phyloP scores from a whole-genome alignment of 73 alveolate genomes.

The Tetrahymena malaccensis region DNA sequence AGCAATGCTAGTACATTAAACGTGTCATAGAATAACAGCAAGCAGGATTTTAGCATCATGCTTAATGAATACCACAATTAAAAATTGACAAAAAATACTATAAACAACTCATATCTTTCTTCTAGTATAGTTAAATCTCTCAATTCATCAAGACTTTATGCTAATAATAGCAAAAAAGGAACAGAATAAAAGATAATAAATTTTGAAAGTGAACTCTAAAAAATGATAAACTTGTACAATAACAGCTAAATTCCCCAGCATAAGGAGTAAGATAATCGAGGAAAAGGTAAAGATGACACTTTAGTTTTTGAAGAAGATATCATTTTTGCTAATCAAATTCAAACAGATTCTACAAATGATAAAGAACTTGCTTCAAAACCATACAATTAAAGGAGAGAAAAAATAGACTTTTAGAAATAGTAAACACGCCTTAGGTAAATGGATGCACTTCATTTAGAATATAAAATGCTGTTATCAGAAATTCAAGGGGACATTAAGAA shows the following conservation, averaged over 20 bases:
- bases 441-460: neutral
- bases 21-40: neutral
- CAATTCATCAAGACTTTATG: neutral
- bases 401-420: neutral
- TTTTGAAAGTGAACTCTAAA: neutral
- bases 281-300: neutral
- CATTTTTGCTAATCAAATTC: neutral
- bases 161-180: neutral
- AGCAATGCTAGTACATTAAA: neutral
- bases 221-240: neutral
- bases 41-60: neutral
- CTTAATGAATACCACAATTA: neutral
- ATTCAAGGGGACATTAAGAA: neutral
- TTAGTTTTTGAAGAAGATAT: neutral
- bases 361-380: neutral
- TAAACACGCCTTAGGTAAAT: neutral
- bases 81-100: neutral
- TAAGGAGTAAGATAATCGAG: neutral
- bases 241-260: neutral
- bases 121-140: neutral
- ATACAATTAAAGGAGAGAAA: neutral
- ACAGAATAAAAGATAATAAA: neutral
- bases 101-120: neutral
- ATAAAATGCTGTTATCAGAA: neutral
- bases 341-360: neutral